Evolutionary conservation across 441 rosid genomes (phyloP), one percentile per base, ranked within the genome.

Genomic region (Iberis amara): DNA sequence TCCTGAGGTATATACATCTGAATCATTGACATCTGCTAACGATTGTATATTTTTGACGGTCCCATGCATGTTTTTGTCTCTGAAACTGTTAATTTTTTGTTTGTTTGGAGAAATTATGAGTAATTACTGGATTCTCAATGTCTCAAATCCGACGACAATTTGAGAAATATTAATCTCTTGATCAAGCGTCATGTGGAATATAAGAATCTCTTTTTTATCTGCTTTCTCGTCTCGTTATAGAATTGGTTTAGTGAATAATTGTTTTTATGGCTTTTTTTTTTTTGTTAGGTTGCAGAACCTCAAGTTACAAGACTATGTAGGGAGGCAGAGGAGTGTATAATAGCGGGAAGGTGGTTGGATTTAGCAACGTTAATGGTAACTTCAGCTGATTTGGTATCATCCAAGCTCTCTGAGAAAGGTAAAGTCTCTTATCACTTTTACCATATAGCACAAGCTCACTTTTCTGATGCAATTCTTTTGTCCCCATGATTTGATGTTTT

Each of bases 371-470:
- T 94, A 47, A 89, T 94, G 80, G 86, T 89, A 27, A 73, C 96
- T 32, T 89, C 99, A 0, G 96, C 97, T 31, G 95, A 89, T 48
- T 65, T 94, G 73, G 70, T 89, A 9, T 81, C 87, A 48, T 70
- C 95, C 8, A 89, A 89, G 80, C 86, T 94, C 45, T 78, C 97
- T 7, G 99, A 94, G 58, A 94, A 89, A 82, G 99, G 99, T 64
- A 33, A n/a, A 46, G 39, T 57, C 1, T 43, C 24, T 64, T 39
- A 18, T 18, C 21, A 18, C 21, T 51, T 41, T 58, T 1, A 37
- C 15, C n/a, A 2, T 9, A 37, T 10, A 11, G 9, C 42, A 13
- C 48, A 28, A 7, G 7, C 28, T 4, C 21, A 18, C 21, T 18
- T 18, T 18, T 18, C 21, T 18, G 21, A 18, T 18, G 21, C 21